Conservation (phyloP, 164 flowering plant genomes). For the Tetrastigma voinierianum region DNA sequence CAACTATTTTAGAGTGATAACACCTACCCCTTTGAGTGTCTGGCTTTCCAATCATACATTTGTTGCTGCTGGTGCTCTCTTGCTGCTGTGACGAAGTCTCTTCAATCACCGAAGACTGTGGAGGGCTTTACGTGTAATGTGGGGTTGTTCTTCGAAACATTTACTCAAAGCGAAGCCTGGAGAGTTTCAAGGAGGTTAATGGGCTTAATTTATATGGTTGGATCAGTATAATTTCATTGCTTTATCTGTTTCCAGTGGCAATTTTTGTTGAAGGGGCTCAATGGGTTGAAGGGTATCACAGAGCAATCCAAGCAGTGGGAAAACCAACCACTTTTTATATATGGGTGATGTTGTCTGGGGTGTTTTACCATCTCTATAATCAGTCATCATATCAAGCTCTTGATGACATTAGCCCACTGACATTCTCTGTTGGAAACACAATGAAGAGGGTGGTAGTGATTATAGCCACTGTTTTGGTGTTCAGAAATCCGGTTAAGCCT, state of each 20-base stretch:
- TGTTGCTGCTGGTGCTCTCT: slow-evolving; percentile 79
- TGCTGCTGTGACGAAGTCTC: no score
- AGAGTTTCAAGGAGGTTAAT: slow-evolving; percentile 74
- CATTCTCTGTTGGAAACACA: slow-evolving; percentile 89
- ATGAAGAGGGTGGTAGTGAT: slow-evolving; percentile 96
- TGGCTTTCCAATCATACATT: slow-evolving; percentile 94
- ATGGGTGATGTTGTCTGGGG: slow-evolving; percentile 77
- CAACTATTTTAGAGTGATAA: slow-evolving; percentile 68
- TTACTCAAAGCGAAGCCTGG: slow-evolving; percentile 73
- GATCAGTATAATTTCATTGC: slow-evolving; percentile 68
- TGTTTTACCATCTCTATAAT: slow-evolving; percentile 87
- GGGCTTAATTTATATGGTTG: slow-evolving; percentile 88
- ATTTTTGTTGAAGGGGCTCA: slow-evolving; percentile 80
- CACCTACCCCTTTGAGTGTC: slow-evolving; percentile 66
- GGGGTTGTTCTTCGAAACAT: slow-evolving; percentile 85
- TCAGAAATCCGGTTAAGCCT: slow-evolving; percentile 84
- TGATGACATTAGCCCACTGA: slow-evolving; percentile 84
- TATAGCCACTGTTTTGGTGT: slow-evolving; percentile 67
- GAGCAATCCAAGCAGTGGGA: slow-evolving; percentile 53
- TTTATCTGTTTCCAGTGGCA: slow-evolving; percentile 79
- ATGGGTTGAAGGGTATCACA: slow-evolving; percentile 74
- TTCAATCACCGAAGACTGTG: slow-evolving; percentile 85
- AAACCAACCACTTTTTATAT: slow-evolving; percentile 63
- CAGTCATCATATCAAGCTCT: slow-evolving; percentile 89
- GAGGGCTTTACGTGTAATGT: slow-evolving; percentile 92